A percentile compares a stretch with the other conserved stretches of the same genome.
These are phyloP conservation scores for Talaromyces trachyspermus DNA, from an alignment of 495 filamentous ascomycete genomes.

Conservation along the genomic window DNA sequence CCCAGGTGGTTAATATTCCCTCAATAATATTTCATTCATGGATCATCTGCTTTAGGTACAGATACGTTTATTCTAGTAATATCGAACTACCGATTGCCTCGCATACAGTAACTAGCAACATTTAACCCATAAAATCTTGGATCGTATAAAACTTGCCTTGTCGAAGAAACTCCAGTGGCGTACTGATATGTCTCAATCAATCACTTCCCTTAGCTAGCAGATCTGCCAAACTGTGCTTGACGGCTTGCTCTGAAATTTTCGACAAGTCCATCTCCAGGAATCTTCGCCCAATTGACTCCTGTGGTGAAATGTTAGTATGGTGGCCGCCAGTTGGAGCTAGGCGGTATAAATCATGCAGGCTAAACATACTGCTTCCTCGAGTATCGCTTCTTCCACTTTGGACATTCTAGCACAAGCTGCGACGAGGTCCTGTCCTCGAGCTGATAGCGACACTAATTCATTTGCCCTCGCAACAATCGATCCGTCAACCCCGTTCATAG, in stretches of 20 bases:
- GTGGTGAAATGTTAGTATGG: background rate
- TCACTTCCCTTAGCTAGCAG: background rate
- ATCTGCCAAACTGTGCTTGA: slow-evolving; percentile 5
- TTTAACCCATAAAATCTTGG: background rate
- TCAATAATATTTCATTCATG: background rate
- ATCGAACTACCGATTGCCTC: background rate
- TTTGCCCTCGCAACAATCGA: slow-evolving; percentile 71
- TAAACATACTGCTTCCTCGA: slow-evolving; percentile 53
- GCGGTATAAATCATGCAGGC: no score
- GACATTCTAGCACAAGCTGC: slow-evolving; percentile 59
- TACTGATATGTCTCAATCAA: background rate
- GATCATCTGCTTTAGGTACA: background rate
- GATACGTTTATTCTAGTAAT: background rate
- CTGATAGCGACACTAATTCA: slow-evolving; percentile 60
- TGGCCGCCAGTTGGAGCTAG: no score
- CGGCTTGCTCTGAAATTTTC: background rate
- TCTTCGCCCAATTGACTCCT: slow-evolving; percentile 29
- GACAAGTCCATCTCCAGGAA: slow-evolving; percentile 28
- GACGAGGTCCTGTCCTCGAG: slow-evolving; percentile 68
- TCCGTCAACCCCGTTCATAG: slow-evolving; percentile 70
- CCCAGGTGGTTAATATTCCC: background rate
- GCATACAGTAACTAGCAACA: background rate
- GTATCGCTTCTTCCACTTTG: slow-evolving; percentile 46
- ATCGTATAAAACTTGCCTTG: no score
- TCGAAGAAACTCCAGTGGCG: no score